phyloP scores from a whole-genome alignment of 164 flowering plant genomes.

The Litsea cubeba region DNA sequence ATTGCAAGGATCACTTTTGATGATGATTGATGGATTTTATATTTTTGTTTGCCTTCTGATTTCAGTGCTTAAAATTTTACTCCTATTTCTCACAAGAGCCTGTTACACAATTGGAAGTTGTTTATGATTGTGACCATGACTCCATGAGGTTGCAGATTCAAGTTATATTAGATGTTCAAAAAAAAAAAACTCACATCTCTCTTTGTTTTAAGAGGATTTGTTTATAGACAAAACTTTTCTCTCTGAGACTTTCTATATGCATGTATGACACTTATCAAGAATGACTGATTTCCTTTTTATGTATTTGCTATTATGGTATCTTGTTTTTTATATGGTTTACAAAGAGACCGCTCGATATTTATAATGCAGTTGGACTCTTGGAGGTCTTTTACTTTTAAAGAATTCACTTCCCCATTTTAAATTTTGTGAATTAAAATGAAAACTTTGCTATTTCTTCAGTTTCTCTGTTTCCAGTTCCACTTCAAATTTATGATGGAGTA shows the following conservation, averaged over 20 bases:
- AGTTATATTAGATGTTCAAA: neutral
- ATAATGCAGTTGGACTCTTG: too few relatives aligned
- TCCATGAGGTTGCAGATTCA: neutral
- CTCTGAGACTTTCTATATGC: neutral
- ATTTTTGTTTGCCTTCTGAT: neutral
- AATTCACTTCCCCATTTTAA: too few relatives aligned
- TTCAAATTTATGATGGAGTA: too few relatives aligned
- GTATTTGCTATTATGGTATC: too few relatives aligned
- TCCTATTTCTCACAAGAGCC: too few relatives aligned
- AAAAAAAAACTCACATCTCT: neutral
- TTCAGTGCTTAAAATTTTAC: neutral
- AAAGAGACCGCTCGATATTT: too few relatives aligned
- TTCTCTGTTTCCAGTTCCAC: too few relatives aligned
- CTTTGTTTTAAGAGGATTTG: neutral
- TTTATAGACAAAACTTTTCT: neutral
- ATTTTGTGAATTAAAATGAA: too few relatives aligned
- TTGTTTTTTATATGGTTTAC: too few relatives aligned
- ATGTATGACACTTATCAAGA: neutral
- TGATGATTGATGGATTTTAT: neutral
- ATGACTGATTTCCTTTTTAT: too few relatives aligned
- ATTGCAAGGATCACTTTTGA: neutral
- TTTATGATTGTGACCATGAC: neutral
- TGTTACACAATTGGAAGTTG: neutral
- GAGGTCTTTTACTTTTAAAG: too few relatives aligned
- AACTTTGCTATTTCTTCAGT: too few relatives aligned